Conservation (phyloP, 1,284 basidiomycete species). For the Moniliophthora roreri region DNA sequence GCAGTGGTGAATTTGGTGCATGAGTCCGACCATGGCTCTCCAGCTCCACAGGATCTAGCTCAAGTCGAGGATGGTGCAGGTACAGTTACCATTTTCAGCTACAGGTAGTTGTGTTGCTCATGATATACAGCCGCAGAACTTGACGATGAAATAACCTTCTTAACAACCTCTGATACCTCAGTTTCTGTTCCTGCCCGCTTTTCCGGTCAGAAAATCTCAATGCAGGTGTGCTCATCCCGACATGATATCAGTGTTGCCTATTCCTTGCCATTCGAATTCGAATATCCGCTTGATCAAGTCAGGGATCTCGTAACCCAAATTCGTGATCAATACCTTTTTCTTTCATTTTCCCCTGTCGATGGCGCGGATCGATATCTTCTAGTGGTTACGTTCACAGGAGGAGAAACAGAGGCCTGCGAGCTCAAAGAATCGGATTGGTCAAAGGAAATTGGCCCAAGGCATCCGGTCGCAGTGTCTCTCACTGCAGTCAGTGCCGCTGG, state of each 20-base stretch:
- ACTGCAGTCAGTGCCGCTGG: background rate
- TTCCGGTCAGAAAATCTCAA: background rate
- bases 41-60: no score
- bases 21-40: no score
- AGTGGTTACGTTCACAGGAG: background rate
- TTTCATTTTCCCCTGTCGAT: background rate
- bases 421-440: background rate
- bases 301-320: background rate
- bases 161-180: background rate
- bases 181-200: background rate
- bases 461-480: background rate
- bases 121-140: no score
- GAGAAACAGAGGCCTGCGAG: background rate
- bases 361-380: background rate
- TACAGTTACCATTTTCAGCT: no score
- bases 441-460: background rate
- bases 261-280: background rate
- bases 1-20: no score
- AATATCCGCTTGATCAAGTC: background rate
- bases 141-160: no score
- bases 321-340: background rate
- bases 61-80: no score
- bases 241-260: background rate
- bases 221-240: background rate
- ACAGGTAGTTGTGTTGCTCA: no score